Evolutionary conservation across 1,284 basidiomycete genomes (phyloP).

Genomic region (Malassezia sympodialis): DNA sequence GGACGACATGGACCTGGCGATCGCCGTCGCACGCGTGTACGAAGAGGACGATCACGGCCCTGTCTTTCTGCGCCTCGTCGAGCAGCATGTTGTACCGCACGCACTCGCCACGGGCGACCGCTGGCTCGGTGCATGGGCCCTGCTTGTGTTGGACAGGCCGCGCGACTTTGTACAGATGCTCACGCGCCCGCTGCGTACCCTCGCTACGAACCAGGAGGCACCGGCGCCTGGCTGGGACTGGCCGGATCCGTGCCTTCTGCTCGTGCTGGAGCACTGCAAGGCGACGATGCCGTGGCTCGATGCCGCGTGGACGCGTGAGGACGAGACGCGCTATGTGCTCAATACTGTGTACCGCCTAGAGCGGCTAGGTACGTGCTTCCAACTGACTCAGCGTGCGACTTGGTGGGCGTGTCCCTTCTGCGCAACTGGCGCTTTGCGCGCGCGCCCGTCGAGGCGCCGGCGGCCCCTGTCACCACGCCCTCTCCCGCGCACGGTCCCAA

Average conservation of each 20-base stretch:
- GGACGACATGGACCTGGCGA: slow-evolving; percentile 75
- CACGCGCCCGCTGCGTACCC: background rate
- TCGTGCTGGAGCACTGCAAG: slow-evolving; percentile 79
- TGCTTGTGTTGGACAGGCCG: slow-evolving; percentile 68
- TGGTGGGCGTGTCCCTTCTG: slow-evolving; percentile 72
- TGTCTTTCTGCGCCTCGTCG: slow-evolving; percentile 62
- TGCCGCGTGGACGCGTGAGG: slow-evolving; percentile 69
- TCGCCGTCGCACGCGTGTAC: slow-evolving; percentile 76
- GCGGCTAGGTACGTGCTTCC: slow-evolving; percentile 79
- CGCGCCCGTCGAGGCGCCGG: background rate
- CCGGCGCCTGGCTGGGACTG: slow-evolving; percentile 49
- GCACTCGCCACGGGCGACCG: slow-evolving; percentile 78
- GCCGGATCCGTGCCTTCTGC: slow-evolving; percentile 77
- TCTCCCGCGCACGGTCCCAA: background rate
- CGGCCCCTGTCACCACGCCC: background rate
- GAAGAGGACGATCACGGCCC: slow-evolving; percentile 65
- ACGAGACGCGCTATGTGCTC: slow-evolving; percentile 77
- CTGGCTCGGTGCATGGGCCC: slow-evolving; percentile 94
- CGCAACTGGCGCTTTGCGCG: slow-evolving; percentile 72
- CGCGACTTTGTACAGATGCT: slow-evolving; percentile 1
- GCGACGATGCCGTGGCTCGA: slow-evolving; percentile 2
- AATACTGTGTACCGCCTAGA: slow-evolving; percentile 77
- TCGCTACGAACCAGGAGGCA: background rate
- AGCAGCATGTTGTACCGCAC: slow-evolving; percentile 64
- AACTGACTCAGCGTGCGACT: slow-evolving; percentile 83